Base-by-base conservation (phyloP, 2,329 filamentous ascomycete species). In the Claviceps cyperi region DNA sequence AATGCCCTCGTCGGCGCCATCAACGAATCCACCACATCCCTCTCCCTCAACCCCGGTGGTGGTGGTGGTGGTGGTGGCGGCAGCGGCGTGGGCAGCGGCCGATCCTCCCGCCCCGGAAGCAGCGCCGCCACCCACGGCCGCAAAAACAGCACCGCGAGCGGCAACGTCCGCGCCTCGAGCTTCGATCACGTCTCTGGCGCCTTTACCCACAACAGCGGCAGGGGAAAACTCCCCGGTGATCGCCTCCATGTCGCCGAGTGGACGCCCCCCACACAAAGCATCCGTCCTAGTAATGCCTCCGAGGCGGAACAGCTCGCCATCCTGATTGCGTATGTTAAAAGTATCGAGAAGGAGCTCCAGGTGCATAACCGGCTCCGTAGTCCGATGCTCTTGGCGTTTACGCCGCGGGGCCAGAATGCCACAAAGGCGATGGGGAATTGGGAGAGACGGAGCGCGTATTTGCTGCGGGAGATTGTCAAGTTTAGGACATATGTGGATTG, bases 401-500 rank as follows among this genome's bases (percentile, higher is more conserved):
- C 87, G 14, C 85, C 88, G 3, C 80, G 89, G 32, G 84, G 91
- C 53, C 76, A 80, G 38, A 97, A 97, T 60, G 78, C 83, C 15
- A 73, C 72, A 54, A 90, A 85, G 66, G 88, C 91, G 15, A 91
- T 97, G 85, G 76, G 83, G 19, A 98, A 98, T 66, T 98, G 92
- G 91, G 90, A 98, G 71, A 82, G 85, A 61, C 97, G 97, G 71
- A 94, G 87, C 50, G 83, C 86, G 32, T 95, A 97, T 63, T 70
- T 98, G 40, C 74, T 97, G 13, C 76, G 86, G 37, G 92, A 98
- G 69, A 96, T 94, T 64, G 89, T 97, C 66, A 97, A 97, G 67
- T 97, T 95, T 69, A 76, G 84, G 53, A 97, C 90, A 0, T 98
- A 97, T 61, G 90, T 96, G 57, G 92, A 97, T 64, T 83, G 81